A percentile compares a stretch with the other conserved stretches of the same genome.
Conservation (phyloP, 1,139 yeast species). For the Kazachstania sp. region DNA sequence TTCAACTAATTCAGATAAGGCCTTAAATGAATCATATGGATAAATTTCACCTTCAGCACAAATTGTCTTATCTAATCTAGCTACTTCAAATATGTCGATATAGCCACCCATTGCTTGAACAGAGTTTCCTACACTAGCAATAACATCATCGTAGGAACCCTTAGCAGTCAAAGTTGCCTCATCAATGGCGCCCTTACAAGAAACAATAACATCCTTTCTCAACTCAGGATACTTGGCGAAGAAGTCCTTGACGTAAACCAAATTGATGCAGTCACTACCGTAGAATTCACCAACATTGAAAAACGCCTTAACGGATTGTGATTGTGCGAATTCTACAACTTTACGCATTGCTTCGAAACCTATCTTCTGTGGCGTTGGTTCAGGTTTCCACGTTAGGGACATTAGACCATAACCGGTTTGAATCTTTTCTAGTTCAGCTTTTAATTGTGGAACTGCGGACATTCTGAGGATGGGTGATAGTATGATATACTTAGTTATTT, state of each 20-base stretch:
- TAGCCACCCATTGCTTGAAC: slow-evolving; percentile 38
- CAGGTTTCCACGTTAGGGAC: slow-evolving; percentile 44
- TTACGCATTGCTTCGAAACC: slow-evolving; percentile 37
- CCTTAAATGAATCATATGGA: slow-evolving; percentile 38
- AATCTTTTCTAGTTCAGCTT: slow-evolving; percentile 14
- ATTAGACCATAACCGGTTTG: slow-evolving; percentile 33
- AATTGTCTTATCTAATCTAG: slow-evolving; percentile 52
- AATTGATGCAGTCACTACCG: slow-evolving; percentile 46
- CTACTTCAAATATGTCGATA: slow-evolving; percentile 56
- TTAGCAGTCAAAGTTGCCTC: slow-evolving; percentile 36
- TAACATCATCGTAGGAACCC: slow-evolving; percentile 42
- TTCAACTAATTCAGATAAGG: slow-evolving; percentile 45
- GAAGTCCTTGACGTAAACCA: slow-evolving; percentile 49
- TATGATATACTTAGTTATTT: not conserved
- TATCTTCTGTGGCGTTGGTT: slow-evolving; percentile 36
- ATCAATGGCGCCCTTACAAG: slow-evolving; percentile 59
- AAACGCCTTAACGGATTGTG: slow-evolving; percentile 44
- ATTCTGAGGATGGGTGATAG: slow-evolving; percentile 8
- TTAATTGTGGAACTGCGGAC: slow-evolving; percentile 16
- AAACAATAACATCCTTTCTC: slow-evolving; percentile 45
- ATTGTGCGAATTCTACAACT: slow-evolving; percentile 36
- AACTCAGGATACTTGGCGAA: slow-evolving; percentile 48
- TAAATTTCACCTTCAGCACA: slow-evolving; percentile 21
- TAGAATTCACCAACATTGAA: slow-evolving; percentile 77
- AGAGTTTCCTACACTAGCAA: slow-evolving; percentile 44